A percentile compares a stretch with the other conserved stretches of the same genome.
These are phyloP conservation scores for Nicotiana knightiana DNA, from an alignment of 257 asterid genomes.

Conservation along the genomic window DNA sequence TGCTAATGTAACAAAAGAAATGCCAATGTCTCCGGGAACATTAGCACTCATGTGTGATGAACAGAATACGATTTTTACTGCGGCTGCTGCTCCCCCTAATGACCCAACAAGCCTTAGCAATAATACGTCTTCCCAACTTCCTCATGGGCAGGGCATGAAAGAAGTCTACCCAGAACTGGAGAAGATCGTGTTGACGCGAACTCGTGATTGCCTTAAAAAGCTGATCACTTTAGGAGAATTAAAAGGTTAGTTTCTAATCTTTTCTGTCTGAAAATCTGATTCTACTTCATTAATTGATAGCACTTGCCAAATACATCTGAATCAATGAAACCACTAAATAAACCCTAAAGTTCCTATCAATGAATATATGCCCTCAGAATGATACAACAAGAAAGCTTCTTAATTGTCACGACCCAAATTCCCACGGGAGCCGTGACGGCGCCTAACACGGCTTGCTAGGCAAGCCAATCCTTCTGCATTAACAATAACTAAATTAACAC, in stretches of 20 bases:
- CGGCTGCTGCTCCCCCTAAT: conserved; percentile 16
- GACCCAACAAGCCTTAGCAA: not conserved
- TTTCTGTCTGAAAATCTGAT: not conserved
- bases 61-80: conserved; percentile 14
- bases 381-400: not conserved
- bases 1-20: conserved; percentile 8
- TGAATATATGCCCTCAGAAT: not conserved
- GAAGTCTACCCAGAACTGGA: conserved; percentile 26
- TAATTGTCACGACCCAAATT: too few species aligned
- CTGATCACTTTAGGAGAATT: conserved; percentile 23
- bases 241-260: conserved; percentile 20
- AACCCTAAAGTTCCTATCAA: not conserved
- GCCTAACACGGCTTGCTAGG: too few species aligned
- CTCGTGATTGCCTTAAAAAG: conserved; percentile 22
- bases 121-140: conserved; percentile 12
- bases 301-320: not conserved
- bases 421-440: too few species aligned
- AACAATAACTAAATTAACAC: too few species aligned
- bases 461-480: too few species aligned
- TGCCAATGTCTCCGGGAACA: conserved; percentile 23
- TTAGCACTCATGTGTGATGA: conserved; percentile 23
- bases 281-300: not conserved
- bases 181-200: conserved; percentile 15
- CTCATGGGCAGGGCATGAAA: conserved; percentile 7
- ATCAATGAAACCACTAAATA: not conserved